Evolutionary conservation across 23 red algal species (phyloP).

Genomic region (Gracilaria domingensis): DNA sequence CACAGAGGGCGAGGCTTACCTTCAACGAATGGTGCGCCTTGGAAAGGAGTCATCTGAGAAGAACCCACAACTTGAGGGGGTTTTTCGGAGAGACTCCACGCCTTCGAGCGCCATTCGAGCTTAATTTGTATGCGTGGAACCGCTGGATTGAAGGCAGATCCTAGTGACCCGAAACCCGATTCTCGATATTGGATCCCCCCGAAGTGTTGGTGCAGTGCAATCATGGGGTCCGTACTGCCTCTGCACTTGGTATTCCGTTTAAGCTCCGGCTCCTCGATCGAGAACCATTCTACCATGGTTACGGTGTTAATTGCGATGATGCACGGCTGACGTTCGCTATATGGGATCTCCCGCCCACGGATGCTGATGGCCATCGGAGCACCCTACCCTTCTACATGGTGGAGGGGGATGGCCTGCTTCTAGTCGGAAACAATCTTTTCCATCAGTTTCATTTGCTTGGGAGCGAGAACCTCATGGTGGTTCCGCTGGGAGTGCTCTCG

Average conservation of each 20-base stretch:
- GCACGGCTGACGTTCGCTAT: conserved; percentile 1
- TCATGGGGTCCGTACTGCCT: background rate
- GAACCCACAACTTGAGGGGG: too few relatives aligned
- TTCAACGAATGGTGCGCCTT: too few relatives aligned
- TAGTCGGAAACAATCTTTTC: conserved; percentile 32
- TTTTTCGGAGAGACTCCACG: conserved; percentile 19
- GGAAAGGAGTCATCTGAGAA: too few relatives aligned
- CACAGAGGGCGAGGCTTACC: too few relatives aligned
- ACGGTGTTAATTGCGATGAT: conserved; percentile 21
- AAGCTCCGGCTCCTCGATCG: conserved; percentile 3
- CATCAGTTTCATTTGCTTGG: background rate
- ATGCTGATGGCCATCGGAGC: background rate
- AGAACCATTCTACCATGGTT: conserved; percentile 34
- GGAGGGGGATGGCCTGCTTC: conserved; percentile 14
- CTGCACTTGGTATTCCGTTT: background rate
- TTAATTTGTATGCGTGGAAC: background rate
- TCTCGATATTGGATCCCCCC: conserved; percentile 20
- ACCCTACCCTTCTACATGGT: conserved; percentile 38
- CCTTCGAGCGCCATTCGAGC: background rate
- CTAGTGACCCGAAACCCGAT: conserved; percentile 51
- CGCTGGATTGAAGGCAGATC: background rate
- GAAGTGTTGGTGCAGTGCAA: conserved; percentile 8
- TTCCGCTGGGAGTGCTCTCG: background rate
- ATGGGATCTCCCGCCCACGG: conserved; percentile 24
- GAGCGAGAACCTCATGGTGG: background rate